These are phyloP conservation scores for Biscogniauxia marginata DNA, from an alignment of 2,329 filamentous ascomycete genomes.

Conservation along the genomic window DNA sequence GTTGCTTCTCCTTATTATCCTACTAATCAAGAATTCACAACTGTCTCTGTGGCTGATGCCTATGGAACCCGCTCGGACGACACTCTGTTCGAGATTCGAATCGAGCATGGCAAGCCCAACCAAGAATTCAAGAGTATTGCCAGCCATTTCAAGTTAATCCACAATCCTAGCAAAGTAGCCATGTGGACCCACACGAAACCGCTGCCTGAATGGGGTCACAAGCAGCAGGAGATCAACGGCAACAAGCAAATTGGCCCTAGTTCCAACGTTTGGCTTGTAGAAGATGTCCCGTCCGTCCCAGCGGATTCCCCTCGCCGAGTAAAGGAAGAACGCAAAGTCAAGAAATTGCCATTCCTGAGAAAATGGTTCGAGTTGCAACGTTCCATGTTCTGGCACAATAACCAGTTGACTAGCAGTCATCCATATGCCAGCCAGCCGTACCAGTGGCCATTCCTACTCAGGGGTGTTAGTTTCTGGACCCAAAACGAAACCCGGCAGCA, in stretches of 20 bases:
- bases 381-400: conserved; percentile 99
- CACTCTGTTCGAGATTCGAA: conserved; percentile 86
- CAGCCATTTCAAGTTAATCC: conserved; percentile 93
- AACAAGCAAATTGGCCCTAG: conserved; percentile 92
- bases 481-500: conserved; percentile 92
- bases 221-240: conserved; percentile 98
- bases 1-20: conserved; percentile 95
- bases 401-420: conserved; percentile 93
- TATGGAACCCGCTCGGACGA: conserved; percentile 76
- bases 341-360: conserved; percentile 79
- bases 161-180: conserved; percentile 91
- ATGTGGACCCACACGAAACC: conserved; percentile 98
- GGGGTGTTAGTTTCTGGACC: conserved; percentile 99
- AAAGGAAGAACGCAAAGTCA: conserved; percentile 76
- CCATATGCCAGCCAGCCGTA: conserved; percentile 93
- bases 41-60: conserved; percentile 70
- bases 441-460: conserved; percentile 96
- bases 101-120: conserved; percentile 78
- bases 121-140: conserved; percentile 89
- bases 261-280: conserved; percentile 93
- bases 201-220: conserved; percentile 95
- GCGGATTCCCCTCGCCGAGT: conserved; percentile 69
- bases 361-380: conserved; percentile 97
- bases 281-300: conserved; percentile 81
- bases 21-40: conserved; percentile 98